Evolutionary conservation across 108 stramenopile species (phyloP).

Genomic region (Stephanodiscus triporus): DNA sequence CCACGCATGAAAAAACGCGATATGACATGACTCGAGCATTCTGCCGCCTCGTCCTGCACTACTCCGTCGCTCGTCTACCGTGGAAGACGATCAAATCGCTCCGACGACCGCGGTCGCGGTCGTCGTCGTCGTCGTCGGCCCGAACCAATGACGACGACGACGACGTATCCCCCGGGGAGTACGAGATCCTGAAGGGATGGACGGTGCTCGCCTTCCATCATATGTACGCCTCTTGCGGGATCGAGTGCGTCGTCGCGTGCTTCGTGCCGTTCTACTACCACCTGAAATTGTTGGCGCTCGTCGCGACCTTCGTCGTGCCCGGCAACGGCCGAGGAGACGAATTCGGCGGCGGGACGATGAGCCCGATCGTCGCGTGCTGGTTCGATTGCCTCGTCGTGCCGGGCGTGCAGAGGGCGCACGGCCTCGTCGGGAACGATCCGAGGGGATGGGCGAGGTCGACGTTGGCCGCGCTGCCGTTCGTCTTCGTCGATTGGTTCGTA

Average conservation of each 20-base stretch:
- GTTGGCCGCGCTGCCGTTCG: slow-evolving; percentile 33
- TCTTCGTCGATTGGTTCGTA: slow-evolving; percentile 44
- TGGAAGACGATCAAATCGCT: slow-evolving; percentile 57
- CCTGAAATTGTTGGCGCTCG: slow-evolving; percentile 44
- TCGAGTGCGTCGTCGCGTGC: slow-evolving; percentile 37
- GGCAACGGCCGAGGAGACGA: slow-evolving; percentile 1
- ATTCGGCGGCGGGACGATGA: slow-evolving; percentile 20
- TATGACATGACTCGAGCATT: slow-evolving; percentile 43
- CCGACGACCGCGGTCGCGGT: slow-evolving; percentile 27
- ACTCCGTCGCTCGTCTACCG: slow-evolving; percentile 45
- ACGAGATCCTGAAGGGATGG: slow-evolving; percentile 56
- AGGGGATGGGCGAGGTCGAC: slow-evolving; percentile 20
- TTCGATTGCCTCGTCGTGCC: slow-evolving; percentile 52
- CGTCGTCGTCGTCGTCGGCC: no score
- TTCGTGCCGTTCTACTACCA: slow-evolving; percentile 57
- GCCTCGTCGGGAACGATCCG: slow-evolving; percentile 48
- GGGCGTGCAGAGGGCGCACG: slow-evolving; percentile 41
- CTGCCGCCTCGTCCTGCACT: slow-evolving; percentile 47
- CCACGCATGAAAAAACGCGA: no score
- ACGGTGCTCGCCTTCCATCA: slow-evolving; percentile 51
- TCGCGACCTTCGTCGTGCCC: slow-evolving; percentile 51
- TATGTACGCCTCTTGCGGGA: slow-evolving; percentile 28
- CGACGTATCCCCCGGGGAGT: slow-evolving; percentile 32
- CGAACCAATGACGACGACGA: not conserved
- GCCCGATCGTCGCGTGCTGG: slow-evolving; percentile 36